Base-by-base conservation (phyloP, 2,329 filamentous ascomycete genomes). In the Alternaria sp. region DNA sequence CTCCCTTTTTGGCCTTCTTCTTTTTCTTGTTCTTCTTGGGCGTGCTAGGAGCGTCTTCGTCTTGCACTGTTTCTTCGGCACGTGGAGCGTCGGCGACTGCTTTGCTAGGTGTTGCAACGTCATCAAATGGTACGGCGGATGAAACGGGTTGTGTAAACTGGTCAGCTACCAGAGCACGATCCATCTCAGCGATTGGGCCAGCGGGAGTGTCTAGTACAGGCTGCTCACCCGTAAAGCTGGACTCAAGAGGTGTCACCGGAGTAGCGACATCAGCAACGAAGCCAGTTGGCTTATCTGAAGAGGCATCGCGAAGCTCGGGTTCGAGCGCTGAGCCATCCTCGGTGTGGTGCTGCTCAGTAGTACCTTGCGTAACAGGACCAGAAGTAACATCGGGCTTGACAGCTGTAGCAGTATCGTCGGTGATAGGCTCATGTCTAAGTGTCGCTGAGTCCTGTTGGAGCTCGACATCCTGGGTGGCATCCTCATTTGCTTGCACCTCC, bases 1-100 rank as follows among this genome's bases (percentile, higher is more conserved):
- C 60, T 9, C 55, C 57, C 57, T 73, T 73, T 53, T 73, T 74
- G 28, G 63, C 59, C 63, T 74, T 75, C 60, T 72, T 72, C 57
- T 74, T 74, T 45, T 73, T 73, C 62, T 73, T 74, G 30, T 59
- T 56, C 60, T 75, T 73, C 61, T 74, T 75, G 1, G 70, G 66
- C 7, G 48, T 49, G 4, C 28, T 56, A 18, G 48, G 16, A 20
- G 36, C n/a, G 12, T 54, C 53, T 16, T 60, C 49, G 28, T 18
- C 25, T 18, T 53, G 28, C 1, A 14, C 28, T 10, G 27, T 12
- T 30, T 40, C 43, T 36, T 58, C 52, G 2, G 18, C 49, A 45
- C 41, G 50, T 16, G 48, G 36, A 25, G 49, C 45, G 36, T 57
- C 65, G 5, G 53, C 40, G 4, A 57, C n/a, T 34, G 45, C 18